A percentile compares a stretch with the other conserved stretches of the same genome.
These are phyloP conservation scores for Amborella trichopoda DNA, from an alignment of 164 flowering plant genomes.

Conservation along the genomic window DNA sequence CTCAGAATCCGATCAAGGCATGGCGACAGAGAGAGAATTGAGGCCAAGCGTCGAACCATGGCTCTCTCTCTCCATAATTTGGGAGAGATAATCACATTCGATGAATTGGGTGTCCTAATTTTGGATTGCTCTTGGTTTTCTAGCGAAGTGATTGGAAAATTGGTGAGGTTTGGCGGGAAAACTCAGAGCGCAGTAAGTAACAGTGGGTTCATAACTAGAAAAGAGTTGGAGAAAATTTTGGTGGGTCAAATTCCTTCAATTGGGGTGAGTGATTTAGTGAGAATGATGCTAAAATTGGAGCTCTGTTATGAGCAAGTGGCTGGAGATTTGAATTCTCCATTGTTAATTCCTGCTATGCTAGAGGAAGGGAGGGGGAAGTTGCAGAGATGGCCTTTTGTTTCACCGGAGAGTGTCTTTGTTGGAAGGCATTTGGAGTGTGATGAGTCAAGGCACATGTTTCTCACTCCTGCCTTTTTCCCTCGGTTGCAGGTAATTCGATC, in stretches of 20 bases:
- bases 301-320: conserved; percentile 77
- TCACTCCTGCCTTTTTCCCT: conserved; percentile 88
- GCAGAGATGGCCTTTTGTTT: conserved; percentile 52
- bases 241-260: conserved; percentile 61
- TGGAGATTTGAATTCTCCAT: conserved; percentile 48
- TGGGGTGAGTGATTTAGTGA: conserved; percentile 63
- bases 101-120: conserved; percentile 59
- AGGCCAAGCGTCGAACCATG: conserved; percentile 55
- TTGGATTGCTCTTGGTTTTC: conserved; percentile 89
- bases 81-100: conserved; percentile 76
- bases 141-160: conserved; percentile 58
- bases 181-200: conserved; percentile 34
- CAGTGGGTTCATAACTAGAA: conserved; percentile 61
- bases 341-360: conserved; percentile 64
- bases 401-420: conserved; percentile 39
- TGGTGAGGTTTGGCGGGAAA: conserved; percentile 37
- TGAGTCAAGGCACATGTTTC: conserved; percentile 80
- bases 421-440: conserved; percentile 88
- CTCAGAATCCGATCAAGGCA: conserved; percentile 63
- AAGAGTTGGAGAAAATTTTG: conserved; percentile 66
- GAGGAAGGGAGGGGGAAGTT: conserved; percentile 72
- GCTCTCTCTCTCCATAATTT: conserved; percentile 67
- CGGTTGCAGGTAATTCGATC: conserved; percentile 53
- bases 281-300: conserved; percentile 85
- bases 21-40: conserved; percentile 52